These are phyloP conservation scores for Trichaptum fuscoviolaceum DNA, from an alignment of 768 basidiomycete genomes.

Conservation along the genomic window DNA sequence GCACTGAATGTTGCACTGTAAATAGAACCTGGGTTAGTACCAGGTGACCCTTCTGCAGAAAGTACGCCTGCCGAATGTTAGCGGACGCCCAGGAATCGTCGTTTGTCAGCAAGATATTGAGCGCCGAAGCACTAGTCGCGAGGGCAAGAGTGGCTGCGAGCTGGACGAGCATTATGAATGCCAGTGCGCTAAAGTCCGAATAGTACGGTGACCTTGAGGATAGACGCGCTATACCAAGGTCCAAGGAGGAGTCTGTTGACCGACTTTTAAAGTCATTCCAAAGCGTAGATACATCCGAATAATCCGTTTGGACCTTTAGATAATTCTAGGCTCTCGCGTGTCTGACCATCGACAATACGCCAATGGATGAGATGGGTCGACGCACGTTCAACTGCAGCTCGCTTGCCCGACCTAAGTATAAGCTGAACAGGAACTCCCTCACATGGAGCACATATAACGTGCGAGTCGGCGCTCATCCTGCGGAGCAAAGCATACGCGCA, in stretches of 20 bases:
- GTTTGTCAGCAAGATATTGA: slow-evolving; percentile 28
- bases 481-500: not conserved
- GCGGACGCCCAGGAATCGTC: slow-evolving; percentile 31
- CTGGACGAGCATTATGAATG: slow-evolving; percentile 14
- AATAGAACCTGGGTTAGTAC: not conserved
- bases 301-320: not conserved
- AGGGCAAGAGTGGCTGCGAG: slow-evolving; percentile 7
- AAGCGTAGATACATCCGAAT: not conserved
- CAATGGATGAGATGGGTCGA: not conserved
- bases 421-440: not conserved
- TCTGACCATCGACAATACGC: not conserved
- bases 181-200: not conserved
- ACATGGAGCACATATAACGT: not conserved
- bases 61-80: slow-evolving; percentile 23
- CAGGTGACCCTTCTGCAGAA: not conserved
- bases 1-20: slow-evolving; percentile 23
- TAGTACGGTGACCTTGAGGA: not conserved
- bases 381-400: not conserved
- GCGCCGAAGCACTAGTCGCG: not conserved
- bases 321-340: too few species aligned
- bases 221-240: not conserved
- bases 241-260: not conserved
- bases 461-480: not conserved
- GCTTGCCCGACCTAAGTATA: not conserved
- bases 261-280: not conserved